Evolutionary conservation across 2,329 filamentous ascomycete genomes (phyloP).

Genomic region (Aspergillus ibericus): DNA sequence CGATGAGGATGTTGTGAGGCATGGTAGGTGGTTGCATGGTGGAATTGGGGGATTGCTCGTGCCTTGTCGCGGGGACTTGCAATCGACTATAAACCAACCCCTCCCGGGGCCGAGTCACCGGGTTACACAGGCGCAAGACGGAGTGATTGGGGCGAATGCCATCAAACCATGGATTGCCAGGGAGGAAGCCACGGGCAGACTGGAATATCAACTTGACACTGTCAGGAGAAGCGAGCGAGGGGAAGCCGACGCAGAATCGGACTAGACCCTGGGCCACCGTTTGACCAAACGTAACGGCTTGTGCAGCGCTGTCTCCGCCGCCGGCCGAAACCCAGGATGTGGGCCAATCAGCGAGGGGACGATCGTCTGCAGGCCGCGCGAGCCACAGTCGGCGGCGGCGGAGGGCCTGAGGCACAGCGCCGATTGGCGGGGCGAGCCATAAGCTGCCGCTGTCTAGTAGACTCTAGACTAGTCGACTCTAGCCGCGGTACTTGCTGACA

Average conservation of each 20-base stretch:
- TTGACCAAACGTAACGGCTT: background rate
- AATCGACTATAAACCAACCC: background rate
- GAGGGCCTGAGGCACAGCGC: background rate
- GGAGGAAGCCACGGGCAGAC: background rate
- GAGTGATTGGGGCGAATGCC: too few relatives aligned
- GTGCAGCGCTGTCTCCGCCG: background rate
- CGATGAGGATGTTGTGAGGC: slow-evolving; percentile 21
- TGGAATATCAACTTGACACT: background rate
- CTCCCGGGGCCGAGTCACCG: background rate
- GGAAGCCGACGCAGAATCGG: background rate
- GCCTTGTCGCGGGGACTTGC: background rate
- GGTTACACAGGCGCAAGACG: background rate
- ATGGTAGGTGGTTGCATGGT: background rate
- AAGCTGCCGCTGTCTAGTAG: too few relatives aligned
- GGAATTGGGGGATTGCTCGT: background rate
- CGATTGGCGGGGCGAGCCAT: background rate
- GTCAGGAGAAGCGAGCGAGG: background rate
- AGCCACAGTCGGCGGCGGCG: background rate
- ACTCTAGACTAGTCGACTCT: too few relatives aligned
- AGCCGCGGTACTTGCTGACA: too few relatives aligned
- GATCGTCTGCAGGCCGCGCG: background rate
- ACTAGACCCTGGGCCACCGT: background rate
- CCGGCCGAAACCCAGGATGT: background rate
- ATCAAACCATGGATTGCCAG: background rate
- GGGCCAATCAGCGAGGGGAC: background rate